Conservation (phyloP, 805 yeast genomes). For the Cyberlindnera amylophila region DNA sequence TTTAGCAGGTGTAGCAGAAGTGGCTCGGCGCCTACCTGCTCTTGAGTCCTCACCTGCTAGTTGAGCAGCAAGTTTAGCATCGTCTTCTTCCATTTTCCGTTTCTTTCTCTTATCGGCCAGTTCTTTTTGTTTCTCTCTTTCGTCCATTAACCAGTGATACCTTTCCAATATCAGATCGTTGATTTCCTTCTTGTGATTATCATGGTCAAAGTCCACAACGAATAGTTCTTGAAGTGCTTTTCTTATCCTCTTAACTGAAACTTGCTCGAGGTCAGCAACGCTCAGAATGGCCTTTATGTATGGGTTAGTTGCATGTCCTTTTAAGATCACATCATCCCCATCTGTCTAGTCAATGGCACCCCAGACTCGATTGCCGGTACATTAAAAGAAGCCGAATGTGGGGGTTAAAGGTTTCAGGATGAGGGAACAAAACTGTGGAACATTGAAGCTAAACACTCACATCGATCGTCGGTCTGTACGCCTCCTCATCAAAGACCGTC, state of each 20-base stretch:
- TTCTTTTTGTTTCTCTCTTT: constrained; percentile 30
- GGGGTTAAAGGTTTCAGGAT: no score
- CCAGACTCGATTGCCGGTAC: no score
- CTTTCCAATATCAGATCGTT: constrained; percentile 59
- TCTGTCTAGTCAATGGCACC: no score
- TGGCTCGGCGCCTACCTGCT: constrained; percentile 17
- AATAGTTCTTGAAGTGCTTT: constrained; percentile 70
- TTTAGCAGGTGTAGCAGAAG: constrained; percentile 6
- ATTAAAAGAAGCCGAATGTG: no score
- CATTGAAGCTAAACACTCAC: constrained; percentile 37
- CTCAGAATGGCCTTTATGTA: constrained; percentile 68
- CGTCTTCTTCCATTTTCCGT: constrained; percentile 42
- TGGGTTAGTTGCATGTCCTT: no score
- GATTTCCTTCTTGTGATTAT: constrained; percentile 46
- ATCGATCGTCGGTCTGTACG: constrained; percentile 60
- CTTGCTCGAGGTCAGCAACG: constrained; percentile 64
- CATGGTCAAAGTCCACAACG: constrained; percentile 43
- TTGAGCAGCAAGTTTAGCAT: constrained; percentile 48
- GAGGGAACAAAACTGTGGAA: no score
- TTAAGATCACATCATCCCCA: no score
- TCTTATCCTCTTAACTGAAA: constrained; percentile 69
- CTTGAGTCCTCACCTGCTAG: constrained; percentile 34
- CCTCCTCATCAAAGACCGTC: constrained; percentile 14
- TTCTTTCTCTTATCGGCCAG: constrained; percentile 29
- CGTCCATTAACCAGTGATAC: constrained; percentile 42